phyloP scores from a whole-genome alignment of 2,329 filamentous ascomycete species.

The Cercospora zeina region DNA sequence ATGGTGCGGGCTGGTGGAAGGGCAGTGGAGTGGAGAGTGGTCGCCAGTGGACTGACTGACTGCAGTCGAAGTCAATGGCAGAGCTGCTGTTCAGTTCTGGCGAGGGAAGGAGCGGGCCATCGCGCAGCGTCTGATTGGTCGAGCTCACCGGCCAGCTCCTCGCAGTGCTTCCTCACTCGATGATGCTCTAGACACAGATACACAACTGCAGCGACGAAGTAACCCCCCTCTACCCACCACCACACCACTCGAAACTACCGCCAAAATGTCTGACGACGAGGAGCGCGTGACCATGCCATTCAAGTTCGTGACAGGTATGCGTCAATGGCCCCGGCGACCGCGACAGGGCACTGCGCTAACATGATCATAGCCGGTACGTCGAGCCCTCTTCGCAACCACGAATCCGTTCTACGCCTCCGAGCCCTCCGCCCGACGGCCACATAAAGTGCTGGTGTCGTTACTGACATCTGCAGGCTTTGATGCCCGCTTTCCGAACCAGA shows the following conservation, averaged over 20 bases:
- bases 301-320: constrained; percentile 99
- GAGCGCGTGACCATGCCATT: constrained; percentile 97
- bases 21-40: constrained; percentile 36
- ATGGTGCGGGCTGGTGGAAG: constrained; percentile 34
- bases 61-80: constrained; percentile 2
- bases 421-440: background rate
- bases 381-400: constrained; percentile 5
- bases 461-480: constrained; percentile 74
- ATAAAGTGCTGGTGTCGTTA: constrained; percentile 1
- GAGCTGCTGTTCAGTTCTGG: constrained; percentile 8
- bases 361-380: constrained; percentile 39
- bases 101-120: constrained; percentile 1
- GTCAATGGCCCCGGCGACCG: constrained; percentile 5
- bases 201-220: constrained; percentile 27
- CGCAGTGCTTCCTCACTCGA: constrained; percentile 18
- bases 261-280: constrained; percentile 88
- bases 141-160: constrained; percentile 14
- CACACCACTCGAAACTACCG: constrained; percentile 37
- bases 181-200: constrained; percentile 23
- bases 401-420: background rate
- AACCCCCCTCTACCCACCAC: constrained; percentile 20
- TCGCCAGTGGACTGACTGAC: background rate
- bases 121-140: constrained; percentile 10
- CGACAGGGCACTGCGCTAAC: constrained; percentile 28
- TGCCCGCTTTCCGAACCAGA: constrained; percentile 97